Evolutionary conservation across 805 yeast species (phyloP).

Genomic region (Pachysolen tannophilus): DNA sequence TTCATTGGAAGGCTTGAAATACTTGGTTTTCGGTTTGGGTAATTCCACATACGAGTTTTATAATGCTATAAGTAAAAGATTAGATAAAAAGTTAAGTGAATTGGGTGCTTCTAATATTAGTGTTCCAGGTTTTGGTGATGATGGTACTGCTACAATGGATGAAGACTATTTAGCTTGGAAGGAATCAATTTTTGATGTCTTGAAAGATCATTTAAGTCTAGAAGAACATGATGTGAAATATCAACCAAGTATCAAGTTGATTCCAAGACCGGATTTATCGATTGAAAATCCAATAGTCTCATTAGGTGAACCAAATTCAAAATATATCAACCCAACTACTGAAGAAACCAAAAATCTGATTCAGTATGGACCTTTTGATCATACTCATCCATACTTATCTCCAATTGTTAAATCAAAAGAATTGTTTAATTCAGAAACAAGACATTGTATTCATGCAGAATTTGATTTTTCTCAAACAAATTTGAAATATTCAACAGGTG

Average conservation of each 20-base stretch:
- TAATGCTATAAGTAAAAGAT: conserved; percentile 72
- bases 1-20: conserved; percentile 49
- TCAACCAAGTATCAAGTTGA: conserved; percentile 55
- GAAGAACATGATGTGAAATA: conserved; percentile 76
- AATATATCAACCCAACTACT: conserved; percentile 34
- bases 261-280: conserved; percentile 28
- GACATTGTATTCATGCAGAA: conserved; percentile 88
- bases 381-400: conserved; percentile 77
- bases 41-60: conserved; percentile 90
- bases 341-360: conserved; percentile 20
- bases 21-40: conserved; percentile 84
- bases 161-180: conserved; percentile 95
- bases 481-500: conserved; percentile 88
- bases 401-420: conserved; percentile 55
- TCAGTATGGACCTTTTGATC: conserved; percentile 69
- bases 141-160: conserved; percentile 89
- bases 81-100: conserved; percentile 39
- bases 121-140: conserved; percentile 87
- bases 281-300: conserved; percentile 33
- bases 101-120: conserved; percentile 75
- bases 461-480: conserved; percentile 71
- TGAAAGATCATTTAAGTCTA: conserved; percentile 56
- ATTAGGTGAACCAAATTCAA: conserved; percentile 75
- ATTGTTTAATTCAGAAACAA: conserved; percentile 52
- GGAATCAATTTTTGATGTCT: conserved; percentile 58